phyloP scores from a whole-genome alignment of 1,139 yeast species.

The Kodamaea suecica region DNA sequence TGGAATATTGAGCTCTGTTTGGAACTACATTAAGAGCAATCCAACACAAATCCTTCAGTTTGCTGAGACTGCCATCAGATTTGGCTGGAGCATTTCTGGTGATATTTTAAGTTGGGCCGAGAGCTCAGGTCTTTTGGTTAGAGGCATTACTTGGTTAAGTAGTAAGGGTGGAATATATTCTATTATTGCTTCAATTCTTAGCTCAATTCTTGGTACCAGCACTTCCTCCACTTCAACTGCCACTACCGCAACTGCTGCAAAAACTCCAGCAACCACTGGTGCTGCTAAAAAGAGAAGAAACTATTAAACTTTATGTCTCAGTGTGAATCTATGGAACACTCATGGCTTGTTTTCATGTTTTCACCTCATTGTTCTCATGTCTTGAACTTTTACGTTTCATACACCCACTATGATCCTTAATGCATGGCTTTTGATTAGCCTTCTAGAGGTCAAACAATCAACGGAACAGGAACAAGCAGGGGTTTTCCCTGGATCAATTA shows the following conservation, averaged over 20 bases:
- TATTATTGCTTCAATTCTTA: slow-evolving; percentile 28
- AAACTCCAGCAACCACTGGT: slow-evolving; percentile 8
- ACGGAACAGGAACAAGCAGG: too few relatives aligned
- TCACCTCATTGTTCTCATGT: too few relatives aligned
- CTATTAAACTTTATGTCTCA: too few relatives aligned
- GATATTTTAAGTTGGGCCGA: slow-evolving; percentile 42
- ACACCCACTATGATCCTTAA: too few relatives aligned
- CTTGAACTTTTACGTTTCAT: too few relatives aligned
- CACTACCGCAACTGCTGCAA: slow-evolving; percentile 12
- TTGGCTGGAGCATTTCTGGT: slow-evolving; percentile 35
- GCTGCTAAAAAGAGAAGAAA: slow-evolving; percentile 17
- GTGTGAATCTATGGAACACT: too few relatives aligned
- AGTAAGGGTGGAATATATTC: slow-evolving; percentile 33
- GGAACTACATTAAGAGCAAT: slow-evolving; percentile 36
- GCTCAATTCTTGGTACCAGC: slow-evolving; percentile 6
- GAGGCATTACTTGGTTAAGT: slow-evolving; percentile 30
- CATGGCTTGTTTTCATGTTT: too few relatives aligned
- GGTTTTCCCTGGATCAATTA: too few relatives aligned
- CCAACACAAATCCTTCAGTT: slow-evolving; percentile 35
- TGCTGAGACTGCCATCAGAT: slow-evolving; percentile 33
- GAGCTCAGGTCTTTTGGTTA: slow-evolving; percentile 34
- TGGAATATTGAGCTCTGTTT: slow-evolving; percentile 32
- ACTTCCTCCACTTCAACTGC: slow-evolving; percentile 21
- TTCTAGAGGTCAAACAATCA: too few relatives aligned
- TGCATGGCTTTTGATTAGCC: too few relatives aligned